Evolutionary conservation across 306 rosid species (phyloP).

Genomic region (Cucurbita maxima): DNA sequence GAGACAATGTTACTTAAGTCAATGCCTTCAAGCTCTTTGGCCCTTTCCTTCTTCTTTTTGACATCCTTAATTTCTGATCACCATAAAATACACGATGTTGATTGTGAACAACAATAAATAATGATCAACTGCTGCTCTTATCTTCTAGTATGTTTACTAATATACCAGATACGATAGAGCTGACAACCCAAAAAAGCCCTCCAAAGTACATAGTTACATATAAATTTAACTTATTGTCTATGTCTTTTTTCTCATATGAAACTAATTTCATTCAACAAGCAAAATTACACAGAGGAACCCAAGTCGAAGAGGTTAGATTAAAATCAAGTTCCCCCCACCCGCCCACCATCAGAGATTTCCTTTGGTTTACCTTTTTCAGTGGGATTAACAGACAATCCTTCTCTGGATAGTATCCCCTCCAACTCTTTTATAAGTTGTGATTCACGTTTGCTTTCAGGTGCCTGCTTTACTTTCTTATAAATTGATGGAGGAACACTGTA

Average conservation of each 20-base stretch:
- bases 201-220: not conserved
- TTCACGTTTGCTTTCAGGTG: constrained; percentile 73
- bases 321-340: not conserved
- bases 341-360: not conserved
- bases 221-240: not conserved
- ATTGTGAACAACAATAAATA: not conserved
- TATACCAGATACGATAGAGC: not conserved
- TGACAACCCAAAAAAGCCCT: not conserved
- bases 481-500: constrained; percentile 67
- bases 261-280: not conserved
- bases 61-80: constrained; percentile 72
- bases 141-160: not conserved
- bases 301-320: not conserved
- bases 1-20: constrained; percentile 76
- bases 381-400: constrained; percentile 78
- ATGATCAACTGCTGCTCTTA: not conserved
- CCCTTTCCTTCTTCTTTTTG: constrained; percentile 70
- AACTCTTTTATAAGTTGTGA: constrained; percentile 63
- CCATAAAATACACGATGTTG: constrained; percentile 1
- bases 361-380: constrained; percentile 63
- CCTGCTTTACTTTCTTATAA: constrained; percentile 85
- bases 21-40: constrained; percentile 93
- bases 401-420: constrained; percentile 70
- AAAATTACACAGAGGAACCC: not conserved
- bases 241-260: not conserved